Base-by-base conservation (phyloP, 768 basidiomycete genomes). In the Lactarius quietus region DNA sequence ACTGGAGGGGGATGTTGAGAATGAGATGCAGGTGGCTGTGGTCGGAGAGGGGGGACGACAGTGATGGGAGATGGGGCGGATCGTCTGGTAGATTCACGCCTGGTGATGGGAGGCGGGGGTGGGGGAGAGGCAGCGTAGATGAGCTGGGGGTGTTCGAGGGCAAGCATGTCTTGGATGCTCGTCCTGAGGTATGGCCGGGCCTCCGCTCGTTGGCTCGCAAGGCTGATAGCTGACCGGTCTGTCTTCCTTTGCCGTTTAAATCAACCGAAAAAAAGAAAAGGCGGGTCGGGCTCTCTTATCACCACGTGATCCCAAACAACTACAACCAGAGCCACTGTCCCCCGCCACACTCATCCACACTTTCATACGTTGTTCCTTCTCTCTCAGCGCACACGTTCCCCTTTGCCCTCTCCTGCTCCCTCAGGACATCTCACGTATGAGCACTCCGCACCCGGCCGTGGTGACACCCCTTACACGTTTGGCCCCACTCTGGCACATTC, bases 131-230 rank as follows among this genome's bases (percentile, higher is more conserved):
- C 55, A 26, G 59, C 15, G 45, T 66, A 65, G 36, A 68, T 66
- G 60, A 66, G 67, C 2, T 65, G 68, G 17, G 81, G 80, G 70
- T 80, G 77, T 69, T 81, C 82, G 62, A 83, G 78, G 64, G 82
- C 82, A 69, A 83, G 83, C 82, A 83, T 83, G 68, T 65, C 68
- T 71, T 9, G 0, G 66, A 60, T 4, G 45, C 59, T 23, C 56
- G 35, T 35, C 41, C 28, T 35, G 54, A 38, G 45, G 57, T 17
- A 33, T 59, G 45, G 54, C 31, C 41, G 43, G 20, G 29, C 45
- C 59, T 60, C 35, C 33, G 58, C 58, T 48, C 53, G 58, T 52
- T 45, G 29, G 31, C 36, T 6, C 15, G 12, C 28, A 31, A 26
- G 18, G 23, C 53, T 23, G 17, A 39, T 26, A 33, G 12, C 17